A percentile compares a stretch with the other conserved stretches of the same genome.
Evolutionary conservation across 352 stramenopile species (phyloP).

Genomic region (Globisporangium mamillatum): DNA sequence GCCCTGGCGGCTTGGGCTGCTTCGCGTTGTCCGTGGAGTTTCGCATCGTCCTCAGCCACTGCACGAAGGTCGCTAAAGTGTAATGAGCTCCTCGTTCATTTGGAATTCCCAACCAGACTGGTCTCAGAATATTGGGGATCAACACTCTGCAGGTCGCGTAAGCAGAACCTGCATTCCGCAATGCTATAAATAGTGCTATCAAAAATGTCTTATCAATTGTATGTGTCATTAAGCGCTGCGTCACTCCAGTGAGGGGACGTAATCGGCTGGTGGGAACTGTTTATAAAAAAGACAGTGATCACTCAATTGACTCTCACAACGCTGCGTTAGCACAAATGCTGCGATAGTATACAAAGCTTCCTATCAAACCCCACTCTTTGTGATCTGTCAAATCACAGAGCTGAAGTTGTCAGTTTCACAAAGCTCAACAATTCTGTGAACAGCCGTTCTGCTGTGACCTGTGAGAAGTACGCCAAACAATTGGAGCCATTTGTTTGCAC

Average conservation of each 20-base stretch:
- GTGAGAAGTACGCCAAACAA: no score
- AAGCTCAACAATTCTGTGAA: no score
- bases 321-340: neutral
- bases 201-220: neutral
- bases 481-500: no score
- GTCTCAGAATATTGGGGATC: neutral
- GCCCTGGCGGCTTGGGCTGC: neutral
- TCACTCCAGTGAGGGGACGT: neutral
- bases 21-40: slow-evolving; percentile 2
- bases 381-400: neutral
- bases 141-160: slow-evolving; percentile 5
- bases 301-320: neutral
- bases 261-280: neutral
- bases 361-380: neutral
- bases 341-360: neutral
- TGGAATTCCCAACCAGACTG: neutral
- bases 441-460: no score
- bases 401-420: neutral
- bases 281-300: neutral
- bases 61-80: neutral
- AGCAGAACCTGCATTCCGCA: neutral
- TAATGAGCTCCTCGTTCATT: slow-evolving; percentile 1
- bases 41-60: slow-evolving; percentile 2
- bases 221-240: neutral
- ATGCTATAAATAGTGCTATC: neutral